Base-by-base conservation (phyloP, 1,284 basidiomycete species). In the Ustilago xerochloae region DNA sequence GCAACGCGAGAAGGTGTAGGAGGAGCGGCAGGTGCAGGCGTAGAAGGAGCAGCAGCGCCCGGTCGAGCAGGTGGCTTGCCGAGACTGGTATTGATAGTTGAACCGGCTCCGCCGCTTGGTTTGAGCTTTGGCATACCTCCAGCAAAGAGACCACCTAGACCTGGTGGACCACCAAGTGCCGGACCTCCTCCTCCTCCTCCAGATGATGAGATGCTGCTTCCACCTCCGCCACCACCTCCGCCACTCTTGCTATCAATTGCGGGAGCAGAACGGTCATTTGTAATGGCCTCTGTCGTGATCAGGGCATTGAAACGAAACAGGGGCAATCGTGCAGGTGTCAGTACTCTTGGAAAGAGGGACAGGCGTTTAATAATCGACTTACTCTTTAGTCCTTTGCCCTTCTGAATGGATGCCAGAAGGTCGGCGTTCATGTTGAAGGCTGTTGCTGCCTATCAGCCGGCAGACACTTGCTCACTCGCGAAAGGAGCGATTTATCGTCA, bases 101-200 rank as follows among this genome's bases (percentile, higher is more conserved):
- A 52, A 38, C 41, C 49, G 2, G 33, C 39, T 10, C 54, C 59
- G 8, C 70, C 66, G 48, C 66, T 66, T 3, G 75, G 71, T 86
- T 91, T 94, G 77, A 96, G 84, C 81, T 92, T 93, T 2, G 94
- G 94, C 87, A 96, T 91, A 1, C 94, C 93, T 22, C 92, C 93
- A 38, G 93, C 93, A 81, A 96, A 95, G 6, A 96, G 84, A 4
- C 90, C 91, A 28, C 90, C 94, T 13, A 95, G 86, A 81, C 94
- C 93, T 33, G 92, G 92, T 16, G 78, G 60, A 16, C 63, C 58
- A 10, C 77, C 60, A 18, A 86, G 84, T 24, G 85, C 82, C 30
- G 86, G 83, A 53, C 85, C 87, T 15, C 86, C 84, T 10, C 63
- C 67, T 12, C 61, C 61, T 10, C 50, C 56, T 13, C 50, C 52